These are phyloP conservation scores for Candida corydali DNA, from an alignment of 805 yeast species.

Conservation along the genomic window DNA sequence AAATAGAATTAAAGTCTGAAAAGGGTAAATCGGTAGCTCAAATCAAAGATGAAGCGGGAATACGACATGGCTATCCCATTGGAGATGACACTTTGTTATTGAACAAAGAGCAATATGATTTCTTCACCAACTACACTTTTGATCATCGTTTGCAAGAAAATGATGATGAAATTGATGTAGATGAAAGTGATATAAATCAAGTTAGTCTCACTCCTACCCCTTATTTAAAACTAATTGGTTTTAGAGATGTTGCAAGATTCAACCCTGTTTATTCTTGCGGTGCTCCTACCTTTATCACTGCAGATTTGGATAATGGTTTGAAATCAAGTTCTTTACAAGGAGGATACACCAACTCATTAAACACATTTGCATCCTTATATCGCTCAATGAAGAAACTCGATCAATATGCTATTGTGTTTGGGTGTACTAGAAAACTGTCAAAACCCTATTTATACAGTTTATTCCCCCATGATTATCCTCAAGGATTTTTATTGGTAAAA, in stretches of 20 bases:
- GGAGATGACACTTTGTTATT: conserved; percentile 23
- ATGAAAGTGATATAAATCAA: conserved; percentile 14
- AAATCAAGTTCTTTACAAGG: conserved; percentile 23
- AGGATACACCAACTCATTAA: conserved; percentile 55
- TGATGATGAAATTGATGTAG: conserved; percentile 11
- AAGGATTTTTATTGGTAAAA: conserved; percentile 67
- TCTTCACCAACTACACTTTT: conserved; percentile 29
- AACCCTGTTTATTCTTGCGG: conserved; percentile 49
- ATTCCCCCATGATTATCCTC: conserved; percentile 57
- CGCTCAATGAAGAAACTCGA: conserved; percentile 49
- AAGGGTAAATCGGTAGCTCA: conserved; percentile 23
- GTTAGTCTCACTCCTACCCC: conserved; percentile 35
- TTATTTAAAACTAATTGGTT: conserved; percentile 63
- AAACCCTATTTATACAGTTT: conserved; percentile 57
- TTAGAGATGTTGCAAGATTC: conserved; percentile 44
- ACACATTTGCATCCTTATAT: conserved; percentile 65
- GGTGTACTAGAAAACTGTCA: conserved; percentile 50
- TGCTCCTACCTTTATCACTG: conserved; percentile 61
- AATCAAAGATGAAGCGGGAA: conserved; percentile 31
- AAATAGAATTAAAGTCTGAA: conserved; percentile 33
- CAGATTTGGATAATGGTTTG: conserved; percentile 48
- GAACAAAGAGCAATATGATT: conserved; percentile 20
- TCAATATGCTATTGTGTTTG: conserved; percentile 70
- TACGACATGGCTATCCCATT: conserved; percentile 26
- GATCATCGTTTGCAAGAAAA: conserved; percentile 17